phyloP scores from a whole-genome alignment of 257 asterid genomes.

The Knoxia roxburghii region DNA sequence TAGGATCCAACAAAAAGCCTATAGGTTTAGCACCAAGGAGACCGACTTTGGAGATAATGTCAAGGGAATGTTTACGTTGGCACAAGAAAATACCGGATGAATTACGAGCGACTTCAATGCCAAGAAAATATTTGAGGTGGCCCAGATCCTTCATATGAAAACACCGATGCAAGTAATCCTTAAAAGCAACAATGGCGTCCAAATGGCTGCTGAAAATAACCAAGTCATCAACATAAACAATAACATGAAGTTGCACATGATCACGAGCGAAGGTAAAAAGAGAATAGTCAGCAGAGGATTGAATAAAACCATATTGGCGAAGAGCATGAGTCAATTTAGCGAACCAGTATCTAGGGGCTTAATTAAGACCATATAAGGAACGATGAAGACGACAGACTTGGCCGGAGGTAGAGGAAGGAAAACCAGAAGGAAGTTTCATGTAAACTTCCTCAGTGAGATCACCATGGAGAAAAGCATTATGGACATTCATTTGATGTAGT shows the following conservation, averaged over 20 bases:
- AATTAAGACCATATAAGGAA: neutral
- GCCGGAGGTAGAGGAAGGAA: neutral
- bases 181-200: neutral
- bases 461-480: slow-evolving; percentile 2
- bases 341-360: slow-evolving; percentile 4
- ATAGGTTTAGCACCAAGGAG: neutral
- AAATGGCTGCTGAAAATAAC: neutral
- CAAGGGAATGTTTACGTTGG: neutral
- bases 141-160: neutral
- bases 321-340: neutral
- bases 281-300: neutral
- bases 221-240: neutral
- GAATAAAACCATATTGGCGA: neutral
- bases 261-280: neutral
- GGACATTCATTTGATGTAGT: neutral
- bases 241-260: neutral
- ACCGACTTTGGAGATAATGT: neutral
- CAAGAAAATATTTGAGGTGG: neutral
- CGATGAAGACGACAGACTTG: neutral
- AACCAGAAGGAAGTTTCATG: neutral
- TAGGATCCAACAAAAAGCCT: neutral
- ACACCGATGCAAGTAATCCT: neutral
- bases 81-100: neutral
- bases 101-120: neutral
- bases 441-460: neutral